These are phyloP conservation scores for Pythium plurisporium DNA, from an alignment of 352 stramenopile species.

Conservation along the genomic window DNA sequence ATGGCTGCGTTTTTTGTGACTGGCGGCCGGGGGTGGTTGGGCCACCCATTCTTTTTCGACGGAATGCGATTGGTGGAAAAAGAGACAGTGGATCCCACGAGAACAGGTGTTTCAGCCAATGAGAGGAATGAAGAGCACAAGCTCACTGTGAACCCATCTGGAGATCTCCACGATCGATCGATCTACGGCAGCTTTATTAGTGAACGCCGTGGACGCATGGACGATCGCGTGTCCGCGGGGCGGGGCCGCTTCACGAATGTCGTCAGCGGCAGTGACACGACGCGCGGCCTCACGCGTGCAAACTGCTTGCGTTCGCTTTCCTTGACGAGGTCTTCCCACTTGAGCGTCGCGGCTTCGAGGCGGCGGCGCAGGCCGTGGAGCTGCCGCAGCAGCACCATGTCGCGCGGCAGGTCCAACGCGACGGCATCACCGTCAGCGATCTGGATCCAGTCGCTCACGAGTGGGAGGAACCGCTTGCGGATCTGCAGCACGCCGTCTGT, in stretches of 20 bases:
- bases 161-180: background rate
- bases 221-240: too few relatives aligned
- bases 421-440: conserved; percentile 9
- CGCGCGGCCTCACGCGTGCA: conserved; percentile 21
- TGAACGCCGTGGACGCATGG: too few relatives aligned
- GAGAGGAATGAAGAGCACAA: background rate
- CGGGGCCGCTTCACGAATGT: conserved; percentile 11
- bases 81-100: background rate
- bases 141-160: conserved; percentile 24
- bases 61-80: conserved; percentile 18
- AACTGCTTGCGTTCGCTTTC: conserved; percentile 33
- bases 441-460: conserved; percentile 49
- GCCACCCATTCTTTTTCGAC: conserved; percentile 27
- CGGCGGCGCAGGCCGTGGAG: conserved; percentile 16
- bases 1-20: conserved; percentile 22
- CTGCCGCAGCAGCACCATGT: background rate
- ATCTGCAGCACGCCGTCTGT: conserved; percentile 51
- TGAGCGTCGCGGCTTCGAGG: conserved; percentile 32
- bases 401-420: background rate
- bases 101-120: conserved; percentile 21
- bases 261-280: conserved; percentile 27
- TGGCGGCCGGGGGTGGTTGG: background rate
- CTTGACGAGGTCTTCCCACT: conserved; percentile 37
- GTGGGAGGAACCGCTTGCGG: conserved; percentile 67
- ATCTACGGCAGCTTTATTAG: background rate